Percentiles rank a stretch among this genome's conserved stretches.
Conservation (phyloP, 371 early-diverging fungal species). For the Batkoa obscura region DNA sequence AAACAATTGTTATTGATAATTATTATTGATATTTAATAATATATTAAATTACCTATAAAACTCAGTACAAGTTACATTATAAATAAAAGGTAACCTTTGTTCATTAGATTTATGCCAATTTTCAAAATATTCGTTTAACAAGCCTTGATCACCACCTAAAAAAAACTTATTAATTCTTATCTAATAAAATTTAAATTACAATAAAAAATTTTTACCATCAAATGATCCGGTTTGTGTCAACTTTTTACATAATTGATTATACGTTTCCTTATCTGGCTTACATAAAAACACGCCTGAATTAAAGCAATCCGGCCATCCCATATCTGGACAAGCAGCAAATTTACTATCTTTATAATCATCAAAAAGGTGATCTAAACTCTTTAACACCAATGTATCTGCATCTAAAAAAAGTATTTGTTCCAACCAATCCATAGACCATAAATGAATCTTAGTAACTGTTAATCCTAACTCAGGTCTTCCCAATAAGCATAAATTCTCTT, state of each 20-base stretch:
- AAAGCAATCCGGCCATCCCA: slow-evolving; percentile 87
- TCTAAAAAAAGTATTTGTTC: slow-evolving; percentile 66
- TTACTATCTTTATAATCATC: slow-evolving; percentile 22
- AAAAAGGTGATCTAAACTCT: slow-evolving; percentile 69
- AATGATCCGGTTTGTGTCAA: slow-evolving; percentile 42
- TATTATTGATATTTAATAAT: no score
- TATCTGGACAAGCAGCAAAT: slow-evolving; percentile 66
- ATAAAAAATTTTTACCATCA: slow-evolving; percentile 31
- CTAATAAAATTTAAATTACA: no score
- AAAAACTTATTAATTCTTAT: not conserved
- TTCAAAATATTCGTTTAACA: slow-evolving; percentile 70
- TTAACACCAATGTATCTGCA: slow-evolving; percentile 66
- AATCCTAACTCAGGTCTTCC: slow-evolving; percentile 76
- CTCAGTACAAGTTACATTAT: slow-evolving; percentile 77
- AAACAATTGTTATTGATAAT: not conserved
- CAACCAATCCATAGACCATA: slow-evolving; percentile 49
- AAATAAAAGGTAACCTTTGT: slow-evolving; percentile 68
- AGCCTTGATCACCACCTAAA: slow-evolving; percentile 85
- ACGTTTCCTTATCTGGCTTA: slow-evolving; percentile 34
- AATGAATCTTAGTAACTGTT: slow-evolving; percentile 77
- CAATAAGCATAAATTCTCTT: slow-evolving; percentile 39
- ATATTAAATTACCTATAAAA: slow-evolving; percentile 42
- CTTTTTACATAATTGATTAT: slow-evolving; percentile 23
- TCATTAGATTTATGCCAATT: slow-evolving; percentile 44
- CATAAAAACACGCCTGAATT: slow-evolving; percentile 88